These are phyloP conservation scores for Phialemoniopsis sp. DNA, from an alignment of 2,329 filamentous ascomycete species.

Conservation along the genomic window DNA sequence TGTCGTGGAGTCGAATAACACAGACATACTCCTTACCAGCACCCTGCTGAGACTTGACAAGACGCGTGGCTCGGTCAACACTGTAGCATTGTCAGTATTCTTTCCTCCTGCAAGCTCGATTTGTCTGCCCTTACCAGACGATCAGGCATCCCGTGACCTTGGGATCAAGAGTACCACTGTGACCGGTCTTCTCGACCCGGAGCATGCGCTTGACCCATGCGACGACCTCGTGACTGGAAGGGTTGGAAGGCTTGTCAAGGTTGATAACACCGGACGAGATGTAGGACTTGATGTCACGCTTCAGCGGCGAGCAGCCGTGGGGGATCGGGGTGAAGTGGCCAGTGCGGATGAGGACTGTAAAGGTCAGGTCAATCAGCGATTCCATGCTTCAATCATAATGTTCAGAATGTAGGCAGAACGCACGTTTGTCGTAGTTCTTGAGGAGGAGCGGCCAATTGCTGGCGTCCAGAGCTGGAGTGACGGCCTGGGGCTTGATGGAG, in stretches of 20 bases:
- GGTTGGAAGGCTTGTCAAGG: slow-evolving; percentile 96
- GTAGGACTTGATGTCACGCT: slow-evolving; percentile 95
- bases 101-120: no score
- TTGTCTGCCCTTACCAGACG: slow-evolving; percentile 17
- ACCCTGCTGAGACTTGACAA: slow-evolving; percentile 98
- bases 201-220: slow-evolving; percentile 99
- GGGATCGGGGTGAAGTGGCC: slow-evolving; percentile 97
- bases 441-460: slow-evolving; percentile 90
- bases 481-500: slow-evolving; percentile 87
- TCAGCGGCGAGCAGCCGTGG: slow-evolving; percentile 83
- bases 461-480: slow-evolving; percentile 74
- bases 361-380: slow-evolving; percentile 15
- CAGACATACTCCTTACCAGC: slow-evolving; percentile 99
- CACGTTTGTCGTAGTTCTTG: slow-evolving; percentile 93
- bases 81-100: no score
- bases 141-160: slow-evolving; percentile 66
- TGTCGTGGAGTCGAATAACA: slow-evolving; percentile 92
- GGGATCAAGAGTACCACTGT: slow-evolving; percentile 96
- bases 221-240: slow-evolving; percentile 96
- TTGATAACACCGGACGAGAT: slow-evolving; percentile 98
- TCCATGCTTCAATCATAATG: not conserved
- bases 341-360: slow-evolving; percentile 80
- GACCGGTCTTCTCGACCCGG: slow-evolving; percentile 93
- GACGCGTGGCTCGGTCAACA: slow-evolving; percentile 92
- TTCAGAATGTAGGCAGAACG: slow-evolving; percentile 26